These are phyloP conservation scores for Pezicula carpinea DNA, from an alignment of 2,329 filamentous ascomycete species.

Conservation along the genomic window DNA sequence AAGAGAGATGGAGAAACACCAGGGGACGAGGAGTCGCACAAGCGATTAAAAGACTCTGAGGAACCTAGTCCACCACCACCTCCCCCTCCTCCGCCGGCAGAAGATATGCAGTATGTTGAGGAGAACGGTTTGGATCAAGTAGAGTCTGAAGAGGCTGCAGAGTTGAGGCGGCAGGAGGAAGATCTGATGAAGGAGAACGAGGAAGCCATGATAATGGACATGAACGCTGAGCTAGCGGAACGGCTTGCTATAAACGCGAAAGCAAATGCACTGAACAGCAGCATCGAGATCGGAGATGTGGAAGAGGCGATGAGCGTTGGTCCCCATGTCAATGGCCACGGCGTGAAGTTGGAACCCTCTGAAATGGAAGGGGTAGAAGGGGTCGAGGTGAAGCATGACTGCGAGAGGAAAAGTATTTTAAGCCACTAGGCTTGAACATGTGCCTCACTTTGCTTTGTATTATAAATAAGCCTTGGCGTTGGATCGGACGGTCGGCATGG, in stretches of 20 bases:
- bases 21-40: constrained; percentile 19
- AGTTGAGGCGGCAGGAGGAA: constrained; percentile 22
- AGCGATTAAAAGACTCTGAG: constrained; percentile 26
- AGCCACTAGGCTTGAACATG: neutral
- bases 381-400: neutral
- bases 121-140: constrained; percentile 6
- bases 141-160: constrained; percentile 18
- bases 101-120: constrained; percentile 5
- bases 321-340: neutral
- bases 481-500: neutral
- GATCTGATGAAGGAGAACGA: constrained; percentile 28
- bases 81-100: constrained; percentile 21
- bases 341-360: neutral
- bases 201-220: constrained; percentile 23
- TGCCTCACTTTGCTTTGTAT: neutral
- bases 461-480: constrained; percentile 1
- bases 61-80: constrained; percentile 24
- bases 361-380: constrained; percentile 1
- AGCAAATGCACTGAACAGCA: neutral
- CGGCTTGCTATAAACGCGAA: neutral
- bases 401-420: neutral
- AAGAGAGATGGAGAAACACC: constrained; percentile 50
- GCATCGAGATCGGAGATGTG: neutral
- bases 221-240: constrained; percentile 10
- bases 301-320: neutral